phyloP scores from a whole-genome alignment of 2,329 filamentous ascomycete species.

The Neonectria hederae region DNA sequence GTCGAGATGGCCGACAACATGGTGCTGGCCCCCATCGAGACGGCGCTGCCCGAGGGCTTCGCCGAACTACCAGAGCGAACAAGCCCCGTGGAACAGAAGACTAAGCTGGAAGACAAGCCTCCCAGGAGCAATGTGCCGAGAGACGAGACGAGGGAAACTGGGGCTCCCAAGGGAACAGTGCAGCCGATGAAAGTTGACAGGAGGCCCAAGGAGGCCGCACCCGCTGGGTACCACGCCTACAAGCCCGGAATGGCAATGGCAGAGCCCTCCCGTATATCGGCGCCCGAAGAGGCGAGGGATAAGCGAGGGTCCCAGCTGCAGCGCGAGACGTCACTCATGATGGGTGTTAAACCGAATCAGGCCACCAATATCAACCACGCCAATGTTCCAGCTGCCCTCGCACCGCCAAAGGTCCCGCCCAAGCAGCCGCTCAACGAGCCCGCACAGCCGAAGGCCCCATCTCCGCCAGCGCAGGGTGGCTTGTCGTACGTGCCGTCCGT shows the following conservation, averaged over 20 bases:
- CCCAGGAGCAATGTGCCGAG: constrained; percentile 22
- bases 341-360: constrained; percentile 30
- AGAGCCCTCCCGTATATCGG: constrained; percentile 17
- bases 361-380: constrained; percentile 32
- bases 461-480: constrained; percentile 12
- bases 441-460: constrained; percentile 15
- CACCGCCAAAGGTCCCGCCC: constrained; percentile 35
- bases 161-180: not conserved
- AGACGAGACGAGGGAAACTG: constrained; percentile 5
- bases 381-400: constrained; percentile 36
- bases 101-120: constrained; percentile 28
- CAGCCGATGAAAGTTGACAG: constrained; percentile 26
- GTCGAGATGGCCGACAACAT: constrained; percentile 56
- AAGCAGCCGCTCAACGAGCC: constrained; percentile 28
- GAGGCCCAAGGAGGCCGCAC: constrained; percentile 9
- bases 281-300: constrained; percentile 18
- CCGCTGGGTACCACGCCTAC: constrained; percentile 29
- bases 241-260: constrained; percentile 16
- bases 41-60: constrained; percentile 37
- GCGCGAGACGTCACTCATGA: constrained; percentile 39
- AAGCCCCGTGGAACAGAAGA: constrained; percentile 42
- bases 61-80: constrained; percentile 53
- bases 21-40: constrained; percentile 50
- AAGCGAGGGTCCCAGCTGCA: constrained; percentile 34
- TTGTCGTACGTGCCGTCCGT: constrained; percentile 36